Evolutionary conservation across 176 grass and related monocot genomes (phyloP), one percentile per base, ranked within the genome.

Genomic region (Oryza brachyantha): DNA sequence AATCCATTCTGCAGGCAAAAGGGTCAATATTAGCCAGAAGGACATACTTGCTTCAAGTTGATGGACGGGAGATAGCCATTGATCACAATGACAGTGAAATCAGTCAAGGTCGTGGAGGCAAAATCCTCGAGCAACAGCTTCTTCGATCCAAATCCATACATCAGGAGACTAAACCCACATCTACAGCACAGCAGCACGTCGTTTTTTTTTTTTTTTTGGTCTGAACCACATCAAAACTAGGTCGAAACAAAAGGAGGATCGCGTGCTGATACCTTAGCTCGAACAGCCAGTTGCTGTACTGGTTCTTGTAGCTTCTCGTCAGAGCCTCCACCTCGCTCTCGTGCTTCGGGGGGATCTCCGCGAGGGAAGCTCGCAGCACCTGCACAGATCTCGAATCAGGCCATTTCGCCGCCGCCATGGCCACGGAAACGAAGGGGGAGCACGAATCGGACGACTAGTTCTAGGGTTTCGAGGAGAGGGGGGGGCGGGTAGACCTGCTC

Each of bases 101-200:
- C 79, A 69, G 79, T 92, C 76, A 97, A 81, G 25, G 91, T 77
- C 0, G 79, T 90, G 40, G 91, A 97, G 43, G 91, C 91, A 54
- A 97, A 97, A 88, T 97, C 89, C 84, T 97, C 89, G 7, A 83
- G 80, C 70, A 83, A 58, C 16, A 74, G 34, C 69, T 94, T 97
- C 80, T 97, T 97, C 17, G 94, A 97, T 60, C 94, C 91, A 90
- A 97, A 97, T 7, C 91, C 94, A 81, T 97, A 94, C 91, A 94
- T 97, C 82, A 94, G 66, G 55, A 97, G 91, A n/a, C n/a, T n/a
- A n/a, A n/a, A n/a, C n/a, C n/a, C n/a, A 29, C 89, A 97, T 67
- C 91, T 94, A 13, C 69, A 85, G 7, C 11, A 70, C 13, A 76
- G 50, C 43, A 75, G 3, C 0, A 5, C 32, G 13, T 5, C 34